Percentiles rank a stretch among this genome's conserved stretches.
These are phyloP conservation scores for Bryum argenteum DNA, from an alignment of 225 moss, liverwort and hornwort species.

Conservation along the genomic window DNA sequence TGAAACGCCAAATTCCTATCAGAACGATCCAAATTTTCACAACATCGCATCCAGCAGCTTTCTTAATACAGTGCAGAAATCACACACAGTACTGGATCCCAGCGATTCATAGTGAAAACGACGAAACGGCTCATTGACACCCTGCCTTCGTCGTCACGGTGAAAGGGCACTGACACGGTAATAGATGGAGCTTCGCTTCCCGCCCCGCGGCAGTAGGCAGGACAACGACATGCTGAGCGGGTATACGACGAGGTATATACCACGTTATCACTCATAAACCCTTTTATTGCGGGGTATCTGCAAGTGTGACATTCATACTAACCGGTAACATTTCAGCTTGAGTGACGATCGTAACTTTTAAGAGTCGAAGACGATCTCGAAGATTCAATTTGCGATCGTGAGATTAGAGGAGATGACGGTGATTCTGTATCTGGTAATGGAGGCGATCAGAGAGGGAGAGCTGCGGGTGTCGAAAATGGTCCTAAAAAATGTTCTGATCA, in stretches of 20 bases:
- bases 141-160: background rate
- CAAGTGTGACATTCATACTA: background rate
- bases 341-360: background rate
- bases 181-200: background rate
- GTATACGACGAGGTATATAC: background rate
- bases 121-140: background rate
- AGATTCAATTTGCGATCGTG: background rate
- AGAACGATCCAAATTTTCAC: background rate
- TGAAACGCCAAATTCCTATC: no score
- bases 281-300: fast-evolving
- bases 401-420: background rate
- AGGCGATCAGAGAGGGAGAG: background rate
- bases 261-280: background rate
- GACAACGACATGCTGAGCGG: background rate
- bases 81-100: background rate
- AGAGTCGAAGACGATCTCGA: background rate
- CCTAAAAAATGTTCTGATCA: background rate
- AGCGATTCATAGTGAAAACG: background rate
- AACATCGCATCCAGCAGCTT: background rate
- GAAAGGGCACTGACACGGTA: background rate
- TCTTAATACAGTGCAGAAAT: background rate
- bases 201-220: background rate
- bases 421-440: background rate
- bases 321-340: background rate
- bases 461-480: background rate